Base-by-base conservation (phyloP, 805 yeast genomes). In the Candida nemodendra region DNA sequence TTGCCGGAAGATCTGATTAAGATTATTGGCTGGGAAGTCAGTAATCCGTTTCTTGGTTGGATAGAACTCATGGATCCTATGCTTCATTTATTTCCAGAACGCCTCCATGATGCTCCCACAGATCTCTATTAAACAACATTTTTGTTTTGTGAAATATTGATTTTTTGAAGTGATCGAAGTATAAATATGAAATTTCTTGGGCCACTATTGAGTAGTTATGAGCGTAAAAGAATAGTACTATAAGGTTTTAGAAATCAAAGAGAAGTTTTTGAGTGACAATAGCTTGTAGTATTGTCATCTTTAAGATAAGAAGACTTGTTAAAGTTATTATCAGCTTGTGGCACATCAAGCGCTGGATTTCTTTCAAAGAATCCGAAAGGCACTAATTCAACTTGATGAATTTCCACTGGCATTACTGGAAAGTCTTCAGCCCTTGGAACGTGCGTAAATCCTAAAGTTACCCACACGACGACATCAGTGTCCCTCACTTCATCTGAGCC, bases 351-450 rank as follows among this genome's bases (percentile, higher is more conserved):
- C 30, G 85, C 86, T 25, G 95, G 95, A 64, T 84, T 84, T 55
- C 68, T 77, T 52, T 78, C 79, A 58, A 84, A 84, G 76, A 84
- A 84, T 39, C 85, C 84, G 51, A 75, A 69, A 37, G 95, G 95
- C 31, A 73, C 71, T 40, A 84, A 71, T 41, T 76, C 71, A 50
- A 84, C 79, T 53, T 72, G 77, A 67, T 82, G 79, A 47, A 79
- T 79, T 65, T 84, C 95, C 40, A 81, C 85, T 23, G 93, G 90
- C 95, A 84, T 84, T 36, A 84, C 90, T 33, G 95, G 95, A 82
- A 85, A 84, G 62, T 84, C 91, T 66, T 84, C 95, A 25, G 81
- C 79, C 55, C 86, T 74, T 53, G 93, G 93, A 53, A 84, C 76
- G 58, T 84, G 95, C 3, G 91, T 84, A 67, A 84, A 74, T 18